Conservation (phyloP, 805 yeast genomes). For the Myxozyma nipponensis region DNA sequence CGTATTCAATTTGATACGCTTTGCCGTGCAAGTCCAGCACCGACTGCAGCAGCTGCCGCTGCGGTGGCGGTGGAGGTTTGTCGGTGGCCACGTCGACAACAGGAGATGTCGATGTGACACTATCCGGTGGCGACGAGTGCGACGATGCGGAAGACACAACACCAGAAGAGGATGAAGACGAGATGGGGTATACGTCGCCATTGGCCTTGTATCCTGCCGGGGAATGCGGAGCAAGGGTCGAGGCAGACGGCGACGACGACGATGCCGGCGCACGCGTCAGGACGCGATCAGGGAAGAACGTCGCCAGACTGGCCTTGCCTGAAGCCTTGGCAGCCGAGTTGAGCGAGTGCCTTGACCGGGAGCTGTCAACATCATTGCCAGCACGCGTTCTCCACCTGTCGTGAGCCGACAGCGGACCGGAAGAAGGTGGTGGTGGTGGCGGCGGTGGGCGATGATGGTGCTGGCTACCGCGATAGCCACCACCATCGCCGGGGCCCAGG, state of each 20-base stretch:
- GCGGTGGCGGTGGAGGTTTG: constrained; percentile 1
- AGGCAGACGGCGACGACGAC: neutral
- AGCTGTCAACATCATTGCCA: too few species aligned
- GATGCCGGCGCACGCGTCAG: neutral
- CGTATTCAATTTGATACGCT: constrained; percentile 48
- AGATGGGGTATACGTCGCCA: neutral
- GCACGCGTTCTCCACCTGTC: too few species aligned
- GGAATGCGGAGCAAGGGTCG: neutral
- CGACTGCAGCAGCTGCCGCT: constrained; percentile 3
- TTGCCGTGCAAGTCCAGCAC: constrained; percentile 29
- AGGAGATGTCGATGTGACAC: too few species aligned
- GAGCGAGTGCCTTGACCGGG: too few species aligned
- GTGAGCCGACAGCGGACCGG: too few species aligned
- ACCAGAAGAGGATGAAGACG: constrained; percentile 1
- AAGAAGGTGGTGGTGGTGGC: too few species aligned
- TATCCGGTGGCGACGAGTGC: constrained; percentile 3
- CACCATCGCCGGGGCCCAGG: too few species aligned
- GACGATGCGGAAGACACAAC: constrained; percentile 3
- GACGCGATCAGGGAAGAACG: constrained; percentile 27
- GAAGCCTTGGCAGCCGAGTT: constrained; percentile 5
- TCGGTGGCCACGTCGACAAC: neutral
- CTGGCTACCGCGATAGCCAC: too few species aligned
- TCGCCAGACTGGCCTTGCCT: constrained; percentile 19
- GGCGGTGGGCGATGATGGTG: too few species aligned
- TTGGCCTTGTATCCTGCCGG: too few species aligned